These are phyloP conservation scores for Cardiosporidium cionae DNA, from an alignment of 169 alveolate genomes.

Conservation along the genomic window DNA sequence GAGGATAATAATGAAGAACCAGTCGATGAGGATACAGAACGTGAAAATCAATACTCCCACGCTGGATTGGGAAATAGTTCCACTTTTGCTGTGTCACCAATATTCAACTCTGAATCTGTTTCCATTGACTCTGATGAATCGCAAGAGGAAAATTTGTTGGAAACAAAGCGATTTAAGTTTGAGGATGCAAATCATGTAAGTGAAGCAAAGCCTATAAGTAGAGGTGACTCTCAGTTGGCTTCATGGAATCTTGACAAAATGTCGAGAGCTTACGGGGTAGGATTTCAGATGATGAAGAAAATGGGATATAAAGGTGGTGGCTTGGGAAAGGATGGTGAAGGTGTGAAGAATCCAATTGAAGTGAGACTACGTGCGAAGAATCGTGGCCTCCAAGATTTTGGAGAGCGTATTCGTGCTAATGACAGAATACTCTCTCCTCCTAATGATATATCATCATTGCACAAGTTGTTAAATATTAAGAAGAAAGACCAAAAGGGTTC, in stretches of 20 bases:
- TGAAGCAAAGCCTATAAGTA: too few relatives aligned
- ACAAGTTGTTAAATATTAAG: background rate
- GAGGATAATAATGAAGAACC: too few relatives aligned
- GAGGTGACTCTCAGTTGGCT: background rate
- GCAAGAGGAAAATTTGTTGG: too few relatives aligned
- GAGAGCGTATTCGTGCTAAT: background rate
- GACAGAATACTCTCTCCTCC: background rate
- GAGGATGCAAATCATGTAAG: background rate
- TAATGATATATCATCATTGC: background rate
- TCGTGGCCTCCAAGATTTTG: slow-evolving; percentile 21
- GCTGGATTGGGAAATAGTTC: background rate
- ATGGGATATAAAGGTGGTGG: slow-evolving; percentile 41
- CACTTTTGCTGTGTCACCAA: too few relatives aligned
- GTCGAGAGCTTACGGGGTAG: slow-evolving; percentile 25
- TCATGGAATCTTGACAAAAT: slow-evolving; percentile 13
- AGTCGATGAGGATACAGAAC: too few relatives aligned
- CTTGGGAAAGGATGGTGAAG: slow-evolving; percentile 25
- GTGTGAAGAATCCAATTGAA: slow-evolving; percentile 34
- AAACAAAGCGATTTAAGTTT: background rate
- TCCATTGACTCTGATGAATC: too few relatives aligned
- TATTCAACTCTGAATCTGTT: too few relatives aligned
- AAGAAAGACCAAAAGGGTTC: too few relatives aligned
- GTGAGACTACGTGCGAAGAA: slow-evolving; percentile 20
- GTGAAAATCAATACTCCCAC: background rate
- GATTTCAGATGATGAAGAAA: slow-evolving; percentile 26